Base-by-base conservation (phyloP, 2,329 filamentous ascomycete species). In the Paraphaeosphaeria sporulosa region DNA sequence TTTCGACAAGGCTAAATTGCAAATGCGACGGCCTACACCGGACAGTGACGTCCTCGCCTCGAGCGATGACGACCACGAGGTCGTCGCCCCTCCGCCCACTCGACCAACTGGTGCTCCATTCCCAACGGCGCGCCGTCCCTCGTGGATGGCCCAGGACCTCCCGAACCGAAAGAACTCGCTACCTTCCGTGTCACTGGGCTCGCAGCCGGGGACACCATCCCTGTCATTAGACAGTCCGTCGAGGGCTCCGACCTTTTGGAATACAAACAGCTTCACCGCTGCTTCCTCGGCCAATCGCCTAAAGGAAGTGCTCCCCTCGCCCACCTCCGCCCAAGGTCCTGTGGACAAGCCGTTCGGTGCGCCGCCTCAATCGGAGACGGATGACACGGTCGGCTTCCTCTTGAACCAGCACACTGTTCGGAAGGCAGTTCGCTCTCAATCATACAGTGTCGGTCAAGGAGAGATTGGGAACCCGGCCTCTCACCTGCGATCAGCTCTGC, bases 1-100 rank as follows among this genome's bases (percentile, higher is more conserved):
- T 1, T 68, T 72, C 15, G 92, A 94, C 53, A 95, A 93, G 76
- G 84, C 90, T 52, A 90, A 91, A 71, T 76, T 82, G 36, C 82
- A 82, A 57, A 85, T 89, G 58, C 88, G 94, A 69, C 90, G 91
- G 56, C 93, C 93, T 8, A 97, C 94, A 1, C 94, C 94, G 23
- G 95, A 98, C 75, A 97, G 94, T 3, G 94, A 98, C 76, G 94
- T 92, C 54, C 82, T 98, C 61, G 93, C 91, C 55, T 98, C 94
- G 67, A 97, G 94, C 13, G 95, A 98, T 77, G 95, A 98, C 76
- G 95, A 99, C 78, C 85, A 83, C 59, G 91, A 97, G 62, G 84
- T 74, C 63, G 68, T 69, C 59, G 68, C 70, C 23, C 56, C 67
- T 9, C 67, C 70, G n/a, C 56, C 67, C 6, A 64, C 68, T 19